Evolutionary conservation across 2,329 filamentous ascomycete genomes (phyloP).

Genomic region (Macroventuria anomochaeta): DNA sequence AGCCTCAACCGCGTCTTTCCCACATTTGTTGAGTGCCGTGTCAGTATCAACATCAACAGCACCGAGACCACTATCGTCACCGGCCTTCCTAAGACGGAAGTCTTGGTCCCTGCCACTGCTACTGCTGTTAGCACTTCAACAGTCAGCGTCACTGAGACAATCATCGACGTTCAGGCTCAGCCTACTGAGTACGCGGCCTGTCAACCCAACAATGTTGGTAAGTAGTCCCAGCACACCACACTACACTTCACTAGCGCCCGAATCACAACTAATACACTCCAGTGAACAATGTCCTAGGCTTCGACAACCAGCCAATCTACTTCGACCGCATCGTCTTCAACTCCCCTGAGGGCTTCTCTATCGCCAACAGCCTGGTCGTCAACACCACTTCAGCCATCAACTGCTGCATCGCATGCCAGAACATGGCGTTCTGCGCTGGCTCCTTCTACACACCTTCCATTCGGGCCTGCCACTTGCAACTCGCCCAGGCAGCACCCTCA

Average conservation of each 20-base stretch:
- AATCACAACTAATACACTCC: neutral
- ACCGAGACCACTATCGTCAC: constrained; percentile 21
- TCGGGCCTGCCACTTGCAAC: constrained; percentile 32
- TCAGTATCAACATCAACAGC: constrained; percentile 26
- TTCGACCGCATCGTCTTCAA: constrained; percentile 34
- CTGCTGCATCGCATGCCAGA: constrained; percentile 40
- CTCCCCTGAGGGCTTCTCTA: constrained; percentile 27
- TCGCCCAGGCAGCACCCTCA: constrained; percentile 23
- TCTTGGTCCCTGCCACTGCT: constrained; percentile 18
- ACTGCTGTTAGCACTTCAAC: constrained; percentile 25
- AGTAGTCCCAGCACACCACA: neutral
- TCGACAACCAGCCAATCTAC: constrained; percentile 21
- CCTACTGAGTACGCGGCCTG: constrained; percentile 33
- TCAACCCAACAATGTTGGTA: constrained; percentile 34
- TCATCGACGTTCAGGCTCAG: constrained; percentile 18
- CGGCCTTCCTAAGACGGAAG: constrained; percentile 19
- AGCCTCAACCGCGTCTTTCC: constrained; percentile 23
- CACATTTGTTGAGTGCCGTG: constrained; percentile 24
- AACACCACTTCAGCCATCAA: constrained; percentile 17
- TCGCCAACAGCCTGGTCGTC: constrained; percentile 29
- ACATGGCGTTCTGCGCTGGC: constrained; percentile 32
- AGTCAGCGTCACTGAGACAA: constrained; percentile 24
- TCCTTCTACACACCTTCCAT: constrained; percentile 31
- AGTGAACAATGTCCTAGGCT: constrained; percentile 31
- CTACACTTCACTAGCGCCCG: too few relatives aligned